Evolutionary conservation across 1,284 basidiomycete species (phyloP).

Genomic region (Singerocomus inundabilis): DNA sequence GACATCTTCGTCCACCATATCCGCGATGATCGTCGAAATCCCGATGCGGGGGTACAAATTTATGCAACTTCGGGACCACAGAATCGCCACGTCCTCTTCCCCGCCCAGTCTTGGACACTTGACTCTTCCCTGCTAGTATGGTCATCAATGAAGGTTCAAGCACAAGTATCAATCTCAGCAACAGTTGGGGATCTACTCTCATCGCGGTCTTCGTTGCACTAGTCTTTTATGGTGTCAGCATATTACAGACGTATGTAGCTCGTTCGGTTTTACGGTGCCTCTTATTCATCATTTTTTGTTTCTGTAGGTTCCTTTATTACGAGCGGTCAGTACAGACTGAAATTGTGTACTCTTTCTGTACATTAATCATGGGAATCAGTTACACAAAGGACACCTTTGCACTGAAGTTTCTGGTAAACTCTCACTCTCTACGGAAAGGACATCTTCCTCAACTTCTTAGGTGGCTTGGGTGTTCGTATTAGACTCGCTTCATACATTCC

Average conservation of each 20-base stretch:
- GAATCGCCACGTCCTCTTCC: neutral
- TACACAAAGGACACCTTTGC: conserved; percentile 12
- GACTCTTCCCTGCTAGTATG: conserved; percentile 12
- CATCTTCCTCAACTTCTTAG: conserved; percentile 5
- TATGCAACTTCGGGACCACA: neutral
- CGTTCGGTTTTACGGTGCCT: neutral
- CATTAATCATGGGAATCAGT: conserved; percentile 16
- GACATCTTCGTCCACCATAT: neutral
- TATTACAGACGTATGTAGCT: conserved; percentile 26
- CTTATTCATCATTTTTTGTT: neutral
- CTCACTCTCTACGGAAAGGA: neutral
- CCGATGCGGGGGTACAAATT: conserved; percentile 10
- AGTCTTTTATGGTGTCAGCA: conserved; percentile 26
- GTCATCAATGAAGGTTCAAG: neutral
- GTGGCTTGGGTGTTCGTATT: conserved; percentile 26
- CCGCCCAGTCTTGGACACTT: neutral
- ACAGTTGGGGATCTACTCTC: conserved; percentile 25
- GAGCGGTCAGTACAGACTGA: conserved; percentile 19
- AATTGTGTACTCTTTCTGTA: neutral
- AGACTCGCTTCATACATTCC: conserved; percentile 19
- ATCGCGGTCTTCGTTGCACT: conserved; percentile 25
- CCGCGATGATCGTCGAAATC: conserved; percentile 14
- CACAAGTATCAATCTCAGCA: conserved; percentile 12
- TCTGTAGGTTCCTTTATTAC: conserved; percentile 27
- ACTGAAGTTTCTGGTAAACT: conserved; percentile 20